Evolutionary conservation across 1,284 basidiomycete species (phyloP).

Genomic region (Inonotus obliquus): DNA sequence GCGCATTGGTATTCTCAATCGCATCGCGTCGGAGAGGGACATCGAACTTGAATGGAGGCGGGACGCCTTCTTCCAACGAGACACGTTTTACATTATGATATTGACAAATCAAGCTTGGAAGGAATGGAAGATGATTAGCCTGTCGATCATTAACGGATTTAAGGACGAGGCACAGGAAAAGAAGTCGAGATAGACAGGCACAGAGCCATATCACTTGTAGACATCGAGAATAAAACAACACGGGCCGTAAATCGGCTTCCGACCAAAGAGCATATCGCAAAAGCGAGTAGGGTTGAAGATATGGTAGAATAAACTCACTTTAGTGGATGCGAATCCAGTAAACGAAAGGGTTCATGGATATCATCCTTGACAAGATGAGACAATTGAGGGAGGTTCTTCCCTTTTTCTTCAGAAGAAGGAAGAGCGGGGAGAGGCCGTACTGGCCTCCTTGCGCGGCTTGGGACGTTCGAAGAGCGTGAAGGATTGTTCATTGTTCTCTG

Average conservation of each 20-base stretch:
- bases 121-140: constrained; percentile 2
- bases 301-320: constrained; percentile 1
- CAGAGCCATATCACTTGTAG: neutral
- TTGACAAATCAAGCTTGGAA: constrained; percentile 13
- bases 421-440: constrained; percentile 11
- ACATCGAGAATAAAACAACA: too few relatives aligned
- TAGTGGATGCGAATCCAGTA: constrained; percentile 14
- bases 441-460: constrained; percentile 10
- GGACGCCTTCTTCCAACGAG: constrained; percentile 19
- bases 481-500: constrained; percentile 11
- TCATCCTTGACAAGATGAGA: constrained; percentile 12
- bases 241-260: too few relatives aligned
- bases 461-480: constrained; percentile 15
- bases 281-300: neutral
- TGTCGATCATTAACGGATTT: constrained; percentile 3
- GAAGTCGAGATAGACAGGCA: neutral
- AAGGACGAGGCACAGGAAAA: neutral
- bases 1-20: constrained; percentile 8
- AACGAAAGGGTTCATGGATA: constrained; percentile 12
- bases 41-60: constrained; percentile 17
- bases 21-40: constrained; percentile 15
- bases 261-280: too few relatives aligned
- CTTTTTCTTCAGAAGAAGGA: constrained; percentile 1
- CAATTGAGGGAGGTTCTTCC: neutral
- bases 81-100: constrained; percentile 19